Conservation (phyloP, 2,329 filamentous ascomycete species). For the Paraphoma sp. region DNA sequence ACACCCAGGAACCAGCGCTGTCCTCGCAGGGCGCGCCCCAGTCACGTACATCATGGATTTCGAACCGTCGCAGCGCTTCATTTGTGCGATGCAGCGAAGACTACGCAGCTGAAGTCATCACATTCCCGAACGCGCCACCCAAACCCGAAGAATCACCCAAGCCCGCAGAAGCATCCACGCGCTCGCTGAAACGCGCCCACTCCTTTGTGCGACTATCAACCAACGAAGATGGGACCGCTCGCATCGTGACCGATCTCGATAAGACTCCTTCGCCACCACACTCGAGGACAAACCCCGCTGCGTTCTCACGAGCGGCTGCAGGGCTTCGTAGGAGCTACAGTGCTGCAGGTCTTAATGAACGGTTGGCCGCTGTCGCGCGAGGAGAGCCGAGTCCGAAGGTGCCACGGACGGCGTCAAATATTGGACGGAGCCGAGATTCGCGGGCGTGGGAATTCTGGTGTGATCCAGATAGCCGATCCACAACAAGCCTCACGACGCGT, state of each 20-base stretch:
- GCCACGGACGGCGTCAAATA: conserved; percentile 60
- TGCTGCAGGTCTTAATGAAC: conserved; percentile 58
- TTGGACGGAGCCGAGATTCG: conserved; percentile 82
- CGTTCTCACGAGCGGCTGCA: conserved; percentile 49
- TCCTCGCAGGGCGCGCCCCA: conserved; percentile 41
- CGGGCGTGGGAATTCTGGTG: conserved; percentile 92
- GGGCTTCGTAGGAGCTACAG: conserved; percentile 75
- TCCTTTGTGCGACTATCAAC: conserved; percentile 78
- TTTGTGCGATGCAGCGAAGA: conserved; percentile 46
- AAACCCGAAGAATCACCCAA: conserved; percentile 52
- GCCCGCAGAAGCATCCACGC: conserved; percentile 53
- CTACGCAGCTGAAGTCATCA: conserved; percentile 37
- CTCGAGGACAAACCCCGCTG: conserved; percentile 56
- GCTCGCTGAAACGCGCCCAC: conserved; percentile 44
- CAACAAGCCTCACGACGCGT: conserved; percentile 73
- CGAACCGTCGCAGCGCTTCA: conserved; percentile 54
- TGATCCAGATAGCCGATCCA: conserved; percentile 76
- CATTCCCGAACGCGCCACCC: conserved; percentile 32
- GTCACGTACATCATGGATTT: conserved; percentile 50
- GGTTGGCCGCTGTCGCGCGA: conserved; percentile 34
- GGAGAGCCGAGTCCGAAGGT: conserved; percentile 42
- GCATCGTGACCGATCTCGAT: conserved; percentile 74
- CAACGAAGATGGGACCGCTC: conserved; percentile 89
- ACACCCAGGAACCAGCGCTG: conserved; percentile 39
- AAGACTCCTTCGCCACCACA: conserved; percentile 72